These are phyloP conservation scores for Saccharomycopsis synnaedendra DNA, from an alignment of 805 yeast species.

Conservation along the genomic window DNA sequence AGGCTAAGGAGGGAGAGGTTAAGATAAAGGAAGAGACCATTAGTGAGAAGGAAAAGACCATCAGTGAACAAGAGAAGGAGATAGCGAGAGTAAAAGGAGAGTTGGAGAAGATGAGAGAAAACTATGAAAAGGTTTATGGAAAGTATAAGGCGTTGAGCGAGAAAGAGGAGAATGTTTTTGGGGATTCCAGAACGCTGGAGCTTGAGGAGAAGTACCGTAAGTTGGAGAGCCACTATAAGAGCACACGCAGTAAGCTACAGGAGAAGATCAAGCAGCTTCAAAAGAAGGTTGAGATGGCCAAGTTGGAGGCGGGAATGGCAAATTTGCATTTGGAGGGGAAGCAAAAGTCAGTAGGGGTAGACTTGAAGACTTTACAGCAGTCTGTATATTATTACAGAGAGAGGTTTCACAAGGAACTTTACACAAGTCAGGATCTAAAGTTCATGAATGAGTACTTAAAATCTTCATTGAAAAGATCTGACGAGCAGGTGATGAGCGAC, in stretches of 20 bases:
- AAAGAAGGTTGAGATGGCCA: conserved; percentile 6
- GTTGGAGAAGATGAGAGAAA: conserved; percentile 20
- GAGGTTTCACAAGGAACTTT: conserved; percentile 14
- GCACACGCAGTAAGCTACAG: too few species aligned
- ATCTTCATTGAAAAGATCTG: conserved; percentile 20
- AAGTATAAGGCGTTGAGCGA: conserved; percentile 19
- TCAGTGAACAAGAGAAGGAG: conserved; percentile 2
- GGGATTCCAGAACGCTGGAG: too few species aligned
- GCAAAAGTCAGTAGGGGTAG: background rate
- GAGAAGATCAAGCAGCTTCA: background rate
- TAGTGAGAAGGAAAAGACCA: conserved; percentile 7
- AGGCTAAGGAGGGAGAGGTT: conserved; percentile 12
- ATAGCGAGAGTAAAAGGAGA: conserved; percentile 17
- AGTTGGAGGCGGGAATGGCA: background rate
- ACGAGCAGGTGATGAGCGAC: conserved; percentile 21
- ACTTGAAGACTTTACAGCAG: background rate
- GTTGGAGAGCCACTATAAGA: too few species aligned
- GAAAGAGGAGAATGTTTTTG: background rate
- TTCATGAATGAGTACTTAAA: conserved; percentile 23
- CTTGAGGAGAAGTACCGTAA: too few species aligned
- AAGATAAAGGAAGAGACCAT: background rate
- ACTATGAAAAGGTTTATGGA: conserved; percentile 22
- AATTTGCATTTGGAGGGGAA: background rate
- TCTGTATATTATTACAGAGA: conserved; percentile 11
- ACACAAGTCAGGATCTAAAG: conserved; percentile 19